These are phyloP conservation scores for Echeveria elegans DNA, from an alignment of 164 flowering plant species.

Conservation along the genomic window DNA sequence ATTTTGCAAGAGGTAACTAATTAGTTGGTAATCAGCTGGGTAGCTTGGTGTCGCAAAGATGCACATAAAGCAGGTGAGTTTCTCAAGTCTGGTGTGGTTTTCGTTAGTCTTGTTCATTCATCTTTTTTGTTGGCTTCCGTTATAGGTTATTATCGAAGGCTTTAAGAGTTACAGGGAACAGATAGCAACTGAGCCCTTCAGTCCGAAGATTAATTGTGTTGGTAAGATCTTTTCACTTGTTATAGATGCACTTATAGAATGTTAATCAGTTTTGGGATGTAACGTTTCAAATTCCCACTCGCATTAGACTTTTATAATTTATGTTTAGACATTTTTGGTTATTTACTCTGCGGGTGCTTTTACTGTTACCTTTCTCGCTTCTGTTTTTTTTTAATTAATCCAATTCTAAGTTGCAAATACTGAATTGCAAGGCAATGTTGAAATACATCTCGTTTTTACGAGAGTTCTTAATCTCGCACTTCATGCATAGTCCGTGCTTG, in stretches of 20 bases:
- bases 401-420: too few species aligned
- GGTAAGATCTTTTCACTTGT: slow-evolving; percentile 31
- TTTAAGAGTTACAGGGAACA: slow-evolving; percentile 94
- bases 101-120: not conserved
- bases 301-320: too few species aligned
- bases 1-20: not conserved
- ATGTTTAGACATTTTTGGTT: not conserved
- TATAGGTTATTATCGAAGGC: slow-evolving; percentile 66
- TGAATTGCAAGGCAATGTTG: not conserved
- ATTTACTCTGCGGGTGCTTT: not conserved
- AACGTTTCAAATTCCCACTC: not conserved
- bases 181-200: slow-evolving; percentile 75
- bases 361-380: not conserved
- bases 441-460: not conserved
- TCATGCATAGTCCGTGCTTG: slow-evolving; percentile 66
- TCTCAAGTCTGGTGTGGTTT: not conserved
- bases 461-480: slow-evolving; percentile 16
- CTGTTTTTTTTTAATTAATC: not conserved
- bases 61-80: slow-evolving; percentile 9
- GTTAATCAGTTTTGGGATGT: not conserved
- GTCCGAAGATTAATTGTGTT: slow-evolving; percentile 89
- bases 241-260: too few species aligned
- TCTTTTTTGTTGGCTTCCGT: not conserved
- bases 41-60: not conserved
- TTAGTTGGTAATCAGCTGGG: too few species aligned